Conservation (phyloP, 306 rosid species). For the Trifolium fragiferum region DNA sequence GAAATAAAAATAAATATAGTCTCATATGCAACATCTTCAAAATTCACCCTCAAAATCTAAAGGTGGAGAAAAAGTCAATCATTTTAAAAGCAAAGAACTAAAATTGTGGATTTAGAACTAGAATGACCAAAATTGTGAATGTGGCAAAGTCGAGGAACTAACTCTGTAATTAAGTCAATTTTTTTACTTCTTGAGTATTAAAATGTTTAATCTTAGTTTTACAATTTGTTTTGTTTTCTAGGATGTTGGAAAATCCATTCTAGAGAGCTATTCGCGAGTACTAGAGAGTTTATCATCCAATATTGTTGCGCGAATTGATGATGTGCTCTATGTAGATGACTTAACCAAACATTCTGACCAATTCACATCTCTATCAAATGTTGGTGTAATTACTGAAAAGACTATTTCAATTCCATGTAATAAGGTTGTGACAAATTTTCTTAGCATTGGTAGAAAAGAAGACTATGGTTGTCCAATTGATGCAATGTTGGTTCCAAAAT, state of each 20-base stretch:
- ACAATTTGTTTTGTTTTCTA: conserved; percentile 39
- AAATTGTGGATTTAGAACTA: too few species aligned
- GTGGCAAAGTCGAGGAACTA: too few species aligned
- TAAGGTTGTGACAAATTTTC: conserved; percentile 67
- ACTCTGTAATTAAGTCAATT: neutral
- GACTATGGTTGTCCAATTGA: conserved; percentile 45
- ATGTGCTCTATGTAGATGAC: conserved; percentile 84
- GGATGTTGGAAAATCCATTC: conserved; percentile 89
- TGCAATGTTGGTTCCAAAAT: conserved; percentile 38
- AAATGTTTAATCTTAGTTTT: neutral
- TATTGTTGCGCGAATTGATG: conserved; percentile 83
- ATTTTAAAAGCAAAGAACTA: too few species aligned
- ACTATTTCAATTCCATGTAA: conserved; percentile 53
- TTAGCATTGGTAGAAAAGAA: conserved; percentile 51
- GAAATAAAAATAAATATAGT: too few species aligned
- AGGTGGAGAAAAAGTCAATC: too few species aligned
- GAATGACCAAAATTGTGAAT: too few species aligned
- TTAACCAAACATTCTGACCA: conserved; percentile 72
- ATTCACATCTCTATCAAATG: conserved; percentile 62
- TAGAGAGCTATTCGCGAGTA: conserved; percentile 92
- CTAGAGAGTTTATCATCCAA: conserved; percentile 91
- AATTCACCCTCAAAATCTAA: too few species aligned
- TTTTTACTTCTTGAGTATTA: neutral
- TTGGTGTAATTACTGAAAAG: conserved; percentile 63
- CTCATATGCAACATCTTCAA: too few species aligned